Evolutionary conservation across 1,139 yeast genomes (phyloP).

Genomic region (Geotrichum australiense): DNA sequence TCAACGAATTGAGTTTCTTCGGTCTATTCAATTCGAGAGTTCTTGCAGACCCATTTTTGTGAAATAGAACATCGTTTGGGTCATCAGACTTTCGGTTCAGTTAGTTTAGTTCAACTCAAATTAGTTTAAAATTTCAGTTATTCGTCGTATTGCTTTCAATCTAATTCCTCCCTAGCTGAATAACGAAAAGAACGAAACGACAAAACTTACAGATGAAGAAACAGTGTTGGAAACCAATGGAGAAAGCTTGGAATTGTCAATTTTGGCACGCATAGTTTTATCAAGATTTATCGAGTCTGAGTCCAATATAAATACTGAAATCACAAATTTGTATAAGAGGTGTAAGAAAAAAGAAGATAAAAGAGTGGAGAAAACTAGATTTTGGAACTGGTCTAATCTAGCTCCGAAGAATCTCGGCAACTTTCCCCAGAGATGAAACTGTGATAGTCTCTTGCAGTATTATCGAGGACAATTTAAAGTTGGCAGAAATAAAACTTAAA

Average conservation of each 20-base stretch:
- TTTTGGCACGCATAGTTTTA: conserved; percentile 25
- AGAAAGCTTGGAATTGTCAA: conserved; percentile 20
- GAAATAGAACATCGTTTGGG: conserved; percentile 52
- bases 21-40: conserved; percentile 74
- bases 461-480: too few relatives aligned
- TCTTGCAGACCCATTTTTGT: conserved; percentile 60
- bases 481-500: too few relatives aligned
- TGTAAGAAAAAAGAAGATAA: too few relatives aligned
- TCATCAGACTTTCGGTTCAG: conserved; percentile 18
- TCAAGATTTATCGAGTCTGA: too few relatives aligned
- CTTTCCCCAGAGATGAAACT: too few relatives aligned
- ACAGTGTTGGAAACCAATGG: background rate
- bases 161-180: background rate
- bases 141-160: background rate
- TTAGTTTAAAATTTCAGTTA: background rate
- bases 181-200: background rate
- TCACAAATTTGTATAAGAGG: too few relatives aligned
- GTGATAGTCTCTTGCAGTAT: too few relatives aligned
- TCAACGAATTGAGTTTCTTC: conserved; percentile 76
- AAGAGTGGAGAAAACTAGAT: too few relatives aligned
- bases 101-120: background rate
- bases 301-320: too few relatives aligned
- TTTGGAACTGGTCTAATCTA: too few relatives aligned
- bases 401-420: too few relatives aligned
- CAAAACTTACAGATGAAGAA: background rate